A percentile compares a stretch with the other conserved stretches of the same genome.
Evolutionary conservation across 495 filamentous ascomycete genomes (phyloP).

Genomic region (Tuber borchii): DNA sequence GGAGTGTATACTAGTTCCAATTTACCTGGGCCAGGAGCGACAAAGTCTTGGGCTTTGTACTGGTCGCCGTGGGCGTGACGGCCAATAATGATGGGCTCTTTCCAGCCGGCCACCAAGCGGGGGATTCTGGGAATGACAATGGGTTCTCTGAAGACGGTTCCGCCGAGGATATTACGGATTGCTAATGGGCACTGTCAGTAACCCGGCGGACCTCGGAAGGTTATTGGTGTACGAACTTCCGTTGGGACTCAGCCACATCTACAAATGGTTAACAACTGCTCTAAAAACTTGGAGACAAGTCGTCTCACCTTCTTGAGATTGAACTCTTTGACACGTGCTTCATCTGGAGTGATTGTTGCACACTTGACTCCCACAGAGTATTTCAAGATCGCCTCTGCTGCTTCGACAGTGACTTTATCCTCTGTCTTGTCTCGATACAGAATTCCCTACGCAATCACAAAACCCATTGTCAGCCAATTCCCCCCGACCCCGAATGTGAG

Average conservation of each 20-base stretch:
- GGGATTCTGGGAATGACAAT: slow-evolving; percentile 92
- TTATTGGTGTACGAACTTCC: slow-evolving; percentile 51
- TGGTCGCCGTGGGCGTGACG: slow-evolving; percentile 98
- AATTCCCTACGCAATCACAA: slow-evolving; percentile 54
- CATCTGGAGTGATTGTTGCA: slow-evolving; percentile 97
- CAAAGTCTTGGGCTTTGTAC: slow-evolving; percentile 88
- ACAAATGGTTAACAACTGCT: slow-evolving; percentile 2
- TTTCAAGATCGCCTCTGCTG: slow-evolving; percentile 96
- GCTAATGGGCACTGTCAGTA: slow-evolving; percentile 41
- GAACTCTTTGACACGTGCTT: slow-evolving; percentile 93
- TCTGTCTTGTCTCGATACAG: slow-evolving; percentile 93
- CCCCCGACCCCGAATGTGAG: not conserved
- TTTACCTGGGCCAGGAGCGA: slow-evolving; percentile 72
- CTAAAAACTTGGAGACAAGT: not conserved
- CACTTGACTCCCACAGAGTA: slow-evolving; percentile 98
- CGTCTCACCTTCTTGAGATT: slow-evolving; percentile 87
- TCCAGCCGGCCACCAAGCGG: slow-evolving; percentile 90
- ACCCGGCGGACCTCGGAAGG: not conserved
- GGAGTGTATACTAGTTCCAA: slow-evolving; percentile 93
- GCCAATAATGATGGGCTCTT: slow-evolving; percentile 96
- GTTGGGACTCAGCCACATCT: slow-evolving; percentile 97
- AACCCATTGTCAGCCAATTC: slow-evolving; percentile 5
- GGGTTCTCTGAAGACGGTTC: slow-evolving; percentile 96
- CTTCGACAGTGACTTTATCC: slow-evolving; percentile 88
- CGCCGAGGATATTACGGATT: slow-evolving; percentile 89